Conservation (phyloP, 306 rosid species). For the barrel medic (Medicago truncatula) region DNA sequence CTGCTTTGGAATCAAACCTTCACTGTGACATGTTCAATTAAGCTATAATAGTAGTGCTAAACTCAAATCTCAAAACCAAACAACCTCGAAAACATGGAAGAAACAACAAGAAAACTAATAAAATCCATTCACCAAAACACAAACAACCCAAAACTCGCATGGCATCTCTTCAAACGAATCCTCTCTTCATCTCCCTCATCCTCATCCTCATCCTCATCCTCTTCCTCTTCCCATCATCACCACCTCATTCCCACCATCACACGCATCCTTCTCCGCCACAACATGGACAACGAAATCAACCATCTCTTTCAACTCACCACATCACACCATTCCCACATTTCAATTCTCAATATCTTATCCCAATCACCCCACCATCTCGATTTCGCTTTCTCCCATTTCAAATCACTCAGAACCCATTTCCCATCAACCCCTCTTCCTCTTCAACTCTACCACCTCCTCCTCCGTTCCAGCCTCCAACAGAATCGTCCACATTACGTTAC, state of each 20-base stretch:
- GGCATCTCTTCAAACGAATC: constrained; percentile 75
- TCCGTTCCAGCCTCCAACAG: constrained; percentile 53
- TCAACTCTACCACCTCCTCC: constrained; percentile 67
- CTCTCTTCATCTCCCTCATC: constrained; percentile 53
- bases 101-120: constrained; percentile 43
- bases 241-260: constrained; percentile 52
- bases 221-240: constrained; percentile 11
- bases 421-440: constrained; percentile 59
- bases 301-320: constrained; percentile 59
- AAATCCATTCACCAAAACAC: constrained; percentile 60
- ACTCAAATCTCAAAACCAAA: no score
- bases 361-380: constrained; percentile 57
- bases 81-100: constrained; percentile 42
- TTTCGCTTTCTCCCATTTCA: constrained; percentile 63
- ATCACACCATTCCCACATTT: constrained; percentile 50
- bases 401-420: constrained; percentile 62
- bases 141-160: constrained; percentile 76
- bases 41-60: no score
- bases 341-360: constrained; percentile 55
- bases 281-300: constrained; percentile 67
- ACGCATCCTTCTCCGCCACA: constrained; percentile 63
- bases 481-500: constrained; percentile 50
- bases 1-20: no score
- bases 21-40: no score
- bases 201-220: no score